These are phyloP conservation scores for Phytophthora hibernalis DNA, from an alignment of 352 stramenopile genomes.

Conservation along the genomic window DNA sequence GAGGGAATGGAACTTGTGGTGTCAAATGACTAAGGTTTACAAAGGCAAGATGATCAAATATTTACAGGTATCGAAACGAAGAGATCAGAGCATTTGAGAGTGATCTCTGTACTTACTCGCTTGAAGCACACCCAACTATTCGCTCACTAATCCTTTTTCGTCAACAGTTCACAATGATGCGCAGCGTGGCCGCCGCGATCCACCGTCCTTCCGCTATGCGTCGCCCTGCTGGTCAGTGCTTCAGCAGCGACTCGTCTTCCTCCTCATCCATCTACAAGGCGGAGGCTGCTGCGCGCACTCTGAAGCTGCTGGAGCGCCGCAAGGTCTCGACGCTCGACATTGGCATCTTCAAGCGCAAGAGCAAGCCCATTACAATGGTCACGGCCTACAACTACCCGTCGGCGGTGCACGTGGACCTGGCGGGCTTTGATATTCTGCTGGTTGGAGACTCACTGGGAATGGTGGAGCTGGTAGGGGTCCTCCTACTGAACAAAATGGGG, in stretches of 20 bases:
- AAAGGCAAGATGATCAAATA: too few species aligned
- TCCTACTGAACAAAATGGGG: neutral
- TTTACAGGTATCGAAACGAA: too few species aligned
- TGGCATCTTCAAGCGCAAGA: slow-evolving; percentile 92
- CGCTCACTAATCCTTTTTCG: slow-evolving; percentile 12
- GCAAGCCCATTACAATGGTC: slow-evolving; percentile 99
- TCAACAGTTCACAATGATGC: slow-evolving; percentile 17
- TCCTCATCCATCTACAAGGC: slow-evolving; percentile 51
- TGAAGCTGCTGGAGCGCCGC: slow-evolving; percentile 85
- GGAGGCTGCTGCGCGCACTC: slow-evolving; percentile 61
- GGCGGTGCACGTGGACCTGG: slow-evolving; percentile 97
- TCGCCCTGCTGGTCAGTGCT: slow-evolving; percentile 5
- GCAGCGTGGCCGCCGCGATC: slow-evolving; percentile 7
- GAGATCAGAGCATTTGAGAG: too few species aligned
- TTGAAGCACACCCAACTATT: slow-evolving; percentile 9
- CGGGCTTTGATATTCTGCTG: slow-evolving; percentile 97
- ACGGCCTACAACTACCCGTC: slow-evolving; percentile 98
- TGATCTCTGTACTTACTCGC: slow-evolving; percentile 22
- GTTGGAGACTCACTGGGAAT: slow-evolving; percentile 99
- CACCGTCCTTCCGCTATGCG: slow-evolving; percentile 8
- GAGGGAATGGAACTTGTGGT: too few species aligned
- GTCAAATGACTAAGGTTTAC: too few species aligned
- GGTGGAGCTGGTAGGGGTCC: slow-evolving; percentile 94
- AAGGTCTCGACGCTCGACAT: slow-evolving; percentile 89
- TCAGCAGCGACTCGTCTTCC: slow-evolving; percentile 29